phyloP scores from a whole-genome alignment of 1,139 yeast genomes.

The Candida sp. region DNA sequence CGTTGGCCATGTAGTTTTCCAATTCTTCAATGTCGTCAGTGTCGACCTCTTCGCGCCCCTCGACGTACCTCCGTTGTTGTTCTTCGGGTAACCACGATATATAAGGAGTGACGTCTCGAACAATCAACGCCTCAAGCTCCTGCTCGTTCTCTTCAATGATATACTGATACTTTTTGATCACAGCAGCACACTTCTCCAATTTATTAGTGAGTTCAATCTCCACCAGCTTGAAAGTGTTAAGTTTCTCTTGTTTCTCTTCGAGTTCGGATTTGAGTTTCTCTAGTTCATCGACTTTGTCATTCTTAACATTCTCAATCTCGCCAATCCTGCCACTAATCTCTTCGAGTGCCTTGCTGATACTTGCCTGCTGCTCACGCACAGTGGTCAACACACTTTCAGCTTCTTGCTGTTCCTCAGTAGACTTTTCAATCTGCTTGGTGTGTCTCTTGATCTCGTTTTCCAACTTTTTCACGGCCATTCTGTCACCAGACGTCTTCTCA shows the following conservation, averaged over 20 bases:
- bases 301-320: slow-evolving; percentile 29
- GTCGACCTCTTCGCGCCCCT: slow-evolving; percentile 48
- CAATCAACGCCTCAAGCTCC: slow-evolving; percentile 42
- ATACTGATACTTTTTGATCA: slow-evolving; percentile 44
- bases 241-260: slow-evolving; percentile 54
- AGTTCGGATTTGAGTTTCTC: slow-evolving; percentile 48
- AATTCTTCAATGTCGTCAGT: slow-evolving; percentile 57
- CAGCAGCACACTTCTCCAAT: slow-evolving; percentile 58
- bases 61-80: slow-evolving; percentile 37
- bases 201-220: slow-evolving; percentile 73
- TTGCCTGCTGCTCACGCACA: slow-evolving; percentile 32
- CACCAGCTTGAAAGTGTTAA: slow-evolving; percentile 65
- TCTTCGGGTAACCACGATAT: slow-evolving; percentile 53
- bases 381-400: slow-evolving; percentile 33
- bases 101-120: slow-evolving; percentile 57
- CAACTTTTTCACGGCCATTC: slow-evolving; percentile 63
- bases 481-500: slow-evolving; percentile 65
- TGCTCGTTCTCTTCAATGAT: slow-evolving; percentile 40
- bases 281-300: slow-evolving; percentile 34
- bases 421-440: slow-evolving; percentile 47
- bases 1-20: slow-evolving; percentile 59
- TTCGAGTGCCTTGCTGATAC: slow-evolving; percentile 38
- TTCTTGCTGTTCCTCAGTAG: slow-evolving; percentile 37
- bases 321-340: slow-evolving; percentile 30
- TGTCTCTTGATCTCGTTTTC: slow-evolving; percentile 68